Evolutionary conservation across 2,329 filamentous ascomycete species (phyloP).

Genomic region (Bretziella fagacearum): DNA sequence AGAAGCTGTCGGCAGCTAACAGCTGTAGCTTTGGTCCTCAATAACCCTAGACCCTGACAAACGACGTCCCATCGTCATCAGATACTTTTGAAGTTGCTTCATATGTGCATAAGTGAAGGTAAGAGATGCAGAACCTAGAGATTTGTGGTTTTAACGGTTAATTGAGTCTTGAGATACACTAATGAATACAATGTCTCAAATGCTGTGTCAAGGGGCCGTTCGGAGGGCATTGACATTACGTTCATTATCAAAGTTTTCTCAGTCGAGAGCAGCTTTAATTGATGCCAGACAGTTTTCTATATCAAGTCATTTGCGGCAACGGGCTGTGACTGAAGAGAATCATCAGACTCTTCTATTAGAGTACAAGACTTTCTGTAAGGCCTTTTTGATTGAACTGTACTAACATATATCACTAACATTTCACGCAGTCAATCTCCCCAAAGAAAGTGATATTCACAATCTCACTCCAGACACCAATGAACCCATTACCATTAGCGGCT

Average conservation of each 20-base stretch:
- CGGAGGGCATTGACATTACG: not conserved
- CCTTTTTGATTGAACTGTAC: not conserved
- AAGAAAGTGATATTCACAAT: not conserved
- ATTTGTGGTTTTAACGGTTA: no score
- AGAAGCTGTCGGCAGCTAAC: conserved; percentile 6
- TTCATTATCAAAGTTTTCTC: no score
- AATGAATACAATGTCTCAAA: not conserved
- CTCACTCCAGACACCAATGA: conserved; percentile 12
- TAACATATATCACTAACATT: conserved; percentile 2
- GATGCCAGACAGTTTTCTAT: not conserved
- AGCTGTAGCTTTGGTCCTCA: not conserved
- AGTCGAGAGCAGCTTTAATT: not conserved
- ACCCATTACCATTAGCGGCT: conserved; percentile 39
- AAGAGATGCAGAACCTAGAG: no score
- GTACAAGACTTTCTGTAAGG: conserved; percentile 13
- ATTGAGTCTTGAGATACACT: no score
- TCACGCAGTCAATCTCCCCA: conserved; percentile 8
- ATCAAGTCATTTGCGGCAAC: not conserved
- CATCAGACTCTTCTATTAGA: not conserved
- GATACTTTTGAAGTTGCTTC: no score
- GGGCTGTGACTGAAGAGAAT: not conserved
- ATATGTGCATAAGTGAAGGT: no score
- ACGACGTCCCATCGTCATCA: not conserved
- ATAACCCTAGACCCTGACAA: conserved; percentile 7
- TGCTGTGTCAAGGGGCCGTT: not conserved